A percentile compares a stretch with the other conserved stretches of the same genome.
These are phyloP conservation scores for Rheum nobile DNA, from an alignment of 148 eudicot genomes.

Conservation along the genomic window DNA sequence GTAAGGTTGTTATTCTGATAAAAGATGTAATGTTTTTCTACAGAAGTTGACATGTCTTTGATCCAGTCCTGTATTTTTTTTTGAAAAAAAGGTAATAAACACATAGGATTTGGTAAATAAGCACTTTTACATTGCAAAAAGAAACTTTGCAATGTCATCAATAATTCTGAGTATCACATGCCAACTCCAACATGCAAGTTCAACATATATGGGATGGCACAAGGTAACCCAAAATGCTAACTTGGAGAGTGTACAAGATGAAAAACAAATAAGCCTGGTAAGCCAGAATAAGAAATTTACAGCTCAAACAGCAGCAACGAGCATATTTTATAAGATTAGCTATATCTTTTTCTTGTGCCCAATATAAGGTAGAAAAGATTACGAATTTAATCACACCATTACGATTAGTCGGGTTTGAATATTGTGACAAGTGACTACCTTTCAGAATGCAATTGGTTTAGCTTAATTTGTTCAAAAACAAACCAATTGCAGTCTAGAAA, in stretches of 20 bases:
- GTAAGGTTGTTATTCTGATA: no score
- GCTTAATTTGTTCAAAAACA: not conserved
- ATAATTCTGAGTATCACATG: no score
- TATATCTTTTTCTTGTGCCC: not conserved
- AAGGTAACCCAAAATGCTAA: slow-evolving; percentile 27
- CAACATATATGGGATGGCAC: no score
- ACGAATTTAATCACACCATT: not conserved
- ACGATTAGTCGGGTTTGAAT: not conserved
- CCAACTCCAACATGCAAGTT: not conserved
- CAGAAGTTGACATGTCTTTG: no score
- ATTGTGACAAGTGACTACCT: not conserved
- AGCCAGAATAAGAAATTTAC: not conserved
- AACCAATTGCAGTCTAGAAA: not conserved
- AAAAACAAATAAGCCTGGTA: not conserved
- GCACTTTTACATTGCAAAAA: not conserved
- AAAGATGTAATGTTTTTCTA: no score
- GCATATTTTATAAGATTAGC: not conserved
- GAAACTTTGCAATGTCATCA: no score
- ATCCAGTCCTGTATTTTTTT: no score
- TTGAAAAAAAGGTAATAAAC: no score
- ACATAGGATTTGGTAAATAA: not conserved
- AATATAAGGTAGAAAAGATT: not conserved
- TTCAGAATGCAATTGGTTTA: not conserved
- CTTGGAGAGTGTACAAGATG: slow-evolving; percentile 54
- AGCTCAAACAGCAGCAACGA: not conserved